These are phyloP conservation scores for Rhodotorula taiwanensis DNA, from an alignment of 768 basidiomycete genomes.

Conservation along the genomic window DNA sequence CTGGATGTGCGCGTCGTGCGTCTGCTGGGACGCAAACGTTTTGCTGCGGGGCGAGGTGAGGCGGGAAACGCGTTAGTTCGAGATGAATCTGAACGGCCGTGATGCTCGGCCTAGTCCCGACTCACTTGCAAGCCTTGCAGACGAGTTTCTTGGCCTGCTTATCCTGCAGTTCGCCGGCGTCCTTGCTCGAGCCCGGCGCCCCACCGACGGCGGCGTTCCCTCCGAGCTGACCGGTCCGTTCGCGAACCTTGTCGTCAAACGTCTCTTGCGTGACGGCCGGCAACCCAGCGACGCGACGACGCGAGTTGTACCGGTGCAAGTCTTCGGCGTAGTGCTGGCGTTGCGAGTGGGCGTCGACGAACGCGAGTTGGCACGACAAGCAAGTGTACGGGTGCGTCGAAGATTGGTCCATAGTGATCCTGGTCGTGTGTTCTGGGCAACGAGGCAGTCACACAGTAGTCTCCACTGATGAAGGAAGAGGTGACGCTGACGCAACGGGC, in stretches of 20 bases:
- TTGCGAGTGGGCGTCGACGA: slow-evolving; percentile 73
- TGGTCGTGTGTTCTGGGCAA: no score
- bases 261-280: slow-evolving; percentile 68
- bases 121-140: slow-evolving; percentile 81
- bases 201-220: not conserved
- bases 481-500: no score
- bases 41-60: slow-evolving; percentile 54
- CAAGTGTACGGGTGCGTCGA: slow-evolving; percentile 63
- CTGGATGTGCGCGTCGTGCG: slow-evolving; percentile 74
- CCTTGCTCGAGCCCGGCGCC: not conserved
- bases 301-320: slow-evolving; percentile 96
- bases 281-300: slow-evolving; percentile 64
- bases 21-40: slow-evolving; percentile 78
- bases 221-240: slow-evolving; percentile 47
- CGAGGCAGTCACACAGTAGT: no score
- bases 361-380: slow-evolving; percentile 82
- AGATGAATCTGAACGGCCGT: no score
- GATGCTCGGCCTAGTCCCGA: slow-evolving; percentile 13
- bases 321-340: slow-evolving; percentile 85
- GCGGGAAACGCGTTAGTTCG: no score
- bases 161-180: not conserved
- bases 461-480: no score
- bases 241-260: slow-evolving; percentile 83
- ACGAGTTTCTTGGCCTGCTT: slow-evolving; percentile 27
- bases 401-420: not conserved